These are phyloP conservation scores for Hymenoscyphus linearis DNA, from an alignment of 2,329 filamentous ascomycete species.

Conservation along the genomic window DNA sequence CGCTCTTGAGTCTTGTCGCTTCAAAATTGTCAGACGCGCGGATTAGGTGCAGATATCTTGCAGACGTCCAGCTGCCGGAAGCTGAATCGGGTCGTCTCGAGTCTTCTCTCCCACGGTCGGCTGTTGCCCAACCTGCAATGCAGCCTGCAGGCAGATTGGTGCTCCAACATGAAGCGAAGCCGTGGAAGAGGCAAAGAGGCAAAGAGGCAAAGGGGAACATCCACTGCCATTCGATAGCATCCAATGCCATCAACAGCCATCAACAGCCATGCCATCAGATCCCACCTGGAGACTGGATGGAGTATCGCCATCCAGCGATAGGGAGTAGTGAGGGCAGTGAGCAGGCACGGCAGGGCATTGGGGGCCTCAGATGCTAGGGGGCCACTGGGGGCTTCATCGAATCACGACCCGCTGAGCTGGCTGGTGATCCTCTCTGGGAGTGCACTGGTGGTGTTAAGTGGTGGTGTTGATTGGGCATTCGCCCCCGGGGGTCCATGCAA, in stretches of 20 bases:
- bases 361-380: no score
- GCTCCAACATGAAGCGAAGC: neutral
- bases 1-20: neutral
- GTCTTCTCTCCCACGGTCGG: neutral
- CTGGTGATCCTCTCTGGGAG: neutral
- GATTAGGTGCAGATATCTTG: conserved; percentile 1
- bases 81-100: neutral
- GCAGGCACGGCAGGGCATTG: no score
- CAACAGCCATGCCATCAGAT: neutral
- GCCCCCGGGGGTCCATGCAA: conserved; percentile 6
- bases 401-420: neutral
- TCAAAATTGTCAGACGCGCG: neutral
- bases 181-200: neutral
- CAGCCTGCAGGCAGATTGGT: no score
- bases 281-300: no score
- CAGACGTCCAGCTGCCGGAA: neutral
- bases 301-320: no score
- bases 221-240: neutral
- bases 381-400: neutral
- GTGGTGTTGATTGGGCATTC: conserved; percentile 5
- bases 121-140: neutral
- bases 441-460: neutral
- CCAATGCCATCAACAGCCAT: neutral
- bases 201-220: neutral
- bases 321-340: no score